Evolutionary conservation across 2,329 filamentous ascomycete species (phyloP), one percentile per base, ranked within the genome.

Genomic region (Rhinocladiella similis): DNA sequence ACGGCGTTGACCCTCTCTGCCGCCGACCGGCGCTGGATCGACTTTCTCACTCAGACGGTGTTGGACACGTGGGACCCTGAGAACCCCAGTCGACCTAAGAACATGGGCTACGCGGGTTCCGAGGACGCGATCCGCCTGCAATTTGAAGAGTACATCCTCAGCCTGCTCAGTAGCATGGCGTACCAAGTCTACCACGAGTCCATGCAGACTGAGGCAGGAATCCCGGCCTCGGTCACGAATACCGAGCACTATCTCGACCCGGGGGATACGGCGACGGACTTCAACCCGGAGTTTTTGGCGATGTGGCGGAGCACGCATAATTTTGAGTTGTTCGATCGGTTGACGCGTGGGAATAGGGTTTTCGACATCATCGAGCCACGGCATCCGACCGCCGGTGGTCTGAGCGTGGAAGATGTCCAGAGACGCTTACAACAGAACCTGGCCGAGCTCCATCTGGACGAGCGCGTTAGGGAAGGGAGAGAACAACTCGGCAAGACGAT

Each of bases 71-170:
- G 94, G 94, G 94, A 99, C 69, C 91, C 96, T 41, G 79, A 85
- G 3, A 93, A 97, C 67, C 94, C 94, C 0, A 84, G 85, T 60
- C 83, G 90, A 47, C 94, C 94, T n/a, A 97, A 91, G 67, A 96
- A 91, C 1, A 87, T 97, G 79, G 92, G 92, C 27, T 99, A 97
- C 68, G 86, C 91, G 36, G 94, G 94, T 27, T 97, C 91, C 61
- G 94, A 99, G 74, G 94, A 97, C 70, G 97, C 97, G 68, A 99
- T 99, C 66, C 85, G 94, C 27, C 84, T 97, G 39, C 93, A 97
- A 68, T 99, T 99, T 61, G 94, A 99, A 73, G 92, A 97, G 68
- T 99, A 99, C 69, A 82, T 99, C 5, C 82, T 97, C 20, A 90
- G 91, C 0, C 81, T 99, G 60, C 84, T 97, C 42, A 90, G 92